phyloP scores from a whole-genome alignment of 345 rosid species.

The Boechera stricta region DNA sequence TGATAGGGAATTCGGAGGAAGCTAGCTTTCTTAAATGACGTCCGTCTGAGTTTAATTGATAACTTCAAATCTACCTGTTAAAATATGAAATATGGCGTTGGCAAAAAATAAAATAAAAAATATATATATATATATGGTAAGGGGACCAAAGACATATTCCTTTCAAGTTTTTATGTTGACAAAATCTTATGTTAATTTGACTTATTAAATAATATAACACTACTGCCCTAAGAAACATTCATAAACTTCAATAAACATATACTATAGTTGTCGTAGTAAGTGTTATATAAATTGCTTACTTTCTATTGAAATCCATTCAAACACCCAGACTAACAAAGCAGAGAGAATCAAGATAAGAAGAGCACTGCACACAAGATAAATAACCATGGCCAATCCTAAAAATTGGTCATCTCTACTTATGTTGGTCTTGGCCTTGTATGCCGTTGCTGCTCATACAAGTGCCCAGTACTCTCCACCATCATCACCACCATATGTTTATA shows the following conservation, averaged over 20 bases:
- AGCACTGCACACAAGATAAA: too few species aligned
- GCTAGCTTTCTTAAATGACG: too few species aligned
- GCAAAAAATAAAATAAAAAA: too few species aligned
- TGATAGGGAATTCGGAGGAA: too few species aligned
- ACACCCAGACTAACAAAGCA: neutral
- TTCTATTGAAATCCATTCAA: neutral
- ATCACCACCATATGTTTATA: too few species aligned
- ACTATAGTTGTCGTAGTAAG: neutral
- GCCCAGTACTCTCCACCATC: slow-evolving; percentile 28
- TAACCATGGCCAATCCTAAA: too few species aligned
- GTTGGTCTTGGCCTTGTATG: slow-evolving; percentile 26
- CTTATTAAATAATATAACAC: neutral
- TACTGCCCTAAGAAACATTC: slow-evolving; percentile 1
- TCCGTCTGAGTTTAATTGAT: too few species aligned
- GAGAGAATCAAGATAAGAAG: neutral
- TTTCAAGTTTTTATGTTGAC: neutral
- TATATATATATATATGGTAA: too few species aligned
- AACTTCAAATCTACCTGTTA: too few species aligned
- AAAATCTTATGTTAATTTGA: neutral
- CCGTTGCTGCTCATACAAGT: slow-evolving; percentile 19
- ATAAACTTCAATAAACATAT: neutral
- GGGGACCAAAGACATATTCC: neutral
- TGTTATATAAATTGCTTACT: neutral
- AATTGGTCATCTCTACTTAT: too few species aligned
- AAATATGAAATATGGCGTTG: too few species aligned